Percentiles rank a stretch among this genome's conserved stretches.
Conservation (phyloP, 1,284 basidiomycete genomes). For the Heterobasidion parviporum region DNA sequence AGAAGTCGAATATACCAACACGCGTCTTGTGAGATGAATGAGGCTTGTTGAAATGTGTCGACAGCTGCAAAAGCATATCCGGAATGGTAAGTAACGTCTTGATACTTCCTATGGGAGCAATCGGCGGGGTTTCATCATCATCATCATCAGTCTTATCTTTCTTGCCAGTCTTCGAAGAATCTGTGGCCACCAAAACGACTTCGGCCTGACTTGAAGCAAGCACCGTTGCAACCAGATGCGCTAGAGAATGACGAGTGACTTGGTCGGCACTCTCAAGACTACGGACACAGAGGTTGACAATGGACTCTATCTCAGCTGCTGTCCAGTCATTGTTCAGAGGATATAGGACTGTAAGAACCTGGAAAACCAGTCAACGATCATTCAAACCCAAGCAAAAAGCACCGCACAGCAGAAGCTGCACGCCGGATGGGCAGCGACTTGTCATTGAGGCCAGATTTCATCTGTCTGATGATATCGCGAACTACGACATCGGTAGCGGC, state of each 20-base stretch:
- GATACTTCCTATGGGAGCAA: slow-evolving; percentile 47
- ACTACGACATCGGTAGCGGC: slow-evolving; percentile 74
- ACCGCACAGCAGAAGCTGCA: slow-evolving; percentile 66
- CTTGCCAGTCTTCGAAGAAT: slow-evolving; percentile 60
- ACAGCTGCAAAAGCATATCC: slow-evolving; percentile 82
- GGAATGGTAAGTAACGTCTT: slow-evolving; percentile 69
- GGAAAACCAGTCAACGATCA: slow-evolving; percentile 6
- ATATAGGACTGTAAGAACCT: slow-evolving; percentile 66
- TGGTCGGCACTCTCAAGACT: slow-evolving; percentile 81
- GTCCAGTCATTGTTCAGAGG: slow-evolving; percentile 47
- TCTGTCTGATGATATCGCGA: slow-evolving; percentile 84
- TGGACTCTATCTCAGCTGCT: slow-evolving; percentile 65
- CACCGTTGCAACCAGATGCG: slow-evolving; percentile 76
- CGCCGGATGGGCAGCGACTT: slow-evolving; percentile 85
- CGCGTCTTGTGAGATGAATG: slow-evolving; percentile 62
- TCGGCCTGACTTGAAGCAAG: slow-evolving; percentile 82
- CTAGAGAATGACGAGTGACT: slow-evolving; percentile 72
- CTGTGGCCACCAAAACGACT: slow-evolving; percentile 38
- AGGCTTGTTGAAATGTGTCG: slow-evolving; percentile 73
- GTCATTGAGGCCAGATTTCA: slow-evolving; percentile 71
- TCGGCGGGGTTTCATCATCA: slow-evolving; percentile 44
- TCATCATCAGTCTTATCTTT: slow-evolving; percentile 37
- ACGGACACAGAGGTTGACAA: slow-evolving; percentile 65
- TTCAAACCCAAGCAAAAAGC: background rate
- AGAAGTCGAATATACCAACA: slow-evolving; percentile 87